phyloP scores from a whole-genome alignment of 1,284 basidiomycete species.

The Cutaneotrichosporon cavernicola region DNA sequence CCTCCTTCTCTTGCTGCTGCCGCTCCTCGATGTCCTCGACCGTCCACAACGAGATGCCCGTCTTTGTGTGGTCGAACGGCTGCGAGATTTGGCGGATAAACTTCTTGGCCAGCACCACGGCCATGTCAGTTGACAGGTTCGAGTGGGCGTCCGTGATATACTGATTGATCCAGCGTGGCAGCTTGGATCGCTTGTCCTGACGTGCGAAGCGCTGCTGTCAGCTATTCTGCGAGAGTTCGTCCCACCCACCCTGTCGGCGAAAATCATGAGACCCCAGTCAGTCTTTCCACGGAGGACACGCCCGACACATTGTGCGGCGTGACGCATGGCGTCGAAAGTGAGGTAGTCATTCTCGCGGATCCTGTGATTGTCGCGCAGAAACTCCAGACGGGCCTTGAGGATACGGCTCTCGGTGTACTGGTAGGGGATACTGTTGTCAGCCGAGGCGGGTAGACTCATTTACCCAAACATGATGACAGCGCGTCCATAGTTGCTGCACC shows the following conservation, averaged over 20 bases:
- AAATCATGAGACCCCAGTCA: constrained; percentile 99
- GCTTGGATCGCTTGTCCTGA: constrained; percentile 92
- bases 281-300: constrained; percentile 97
- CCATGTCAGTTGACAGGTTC: constrained; percentile 98
- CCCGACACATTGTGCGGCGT: constrained; percentile 98
- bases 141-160: constrained; percentile 97
- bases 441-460: constrained; percentile 30
- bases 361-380: constrained; percentile 95
- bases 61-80: constrained; percentile 90
- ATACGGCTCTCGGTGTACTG: constrained; percentile 99
- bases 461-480: constrained; percentile 99
- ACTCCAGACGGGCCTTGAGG: constrained; percentile 94
- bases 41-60: constrained; percentile 92
- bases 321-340: constrained; percentile 99
- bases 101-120: constrained; percentile 87
- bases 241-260: constrained; percentile 84
- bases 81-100: constrained; percentile 99
- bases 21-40: constrained; percentile 52
- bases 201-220: constrained; percentile 83
- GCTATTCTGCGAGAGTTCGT: background rate
- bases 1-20: constrained; percentile 44
- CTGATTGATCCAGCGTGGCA: constrained; percentile 99
- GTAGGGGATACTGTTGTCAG: constrained; percentile 74
- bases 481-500: constrained; percentile 77
- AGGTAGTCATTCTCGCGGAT: constrained; percentile 98